These are phyloP conservation scores for Diaporthe sp. DNA, from an alignment of 2,329 filamentous ascomycete genomes.

Conservation along the genomic window DNA sequence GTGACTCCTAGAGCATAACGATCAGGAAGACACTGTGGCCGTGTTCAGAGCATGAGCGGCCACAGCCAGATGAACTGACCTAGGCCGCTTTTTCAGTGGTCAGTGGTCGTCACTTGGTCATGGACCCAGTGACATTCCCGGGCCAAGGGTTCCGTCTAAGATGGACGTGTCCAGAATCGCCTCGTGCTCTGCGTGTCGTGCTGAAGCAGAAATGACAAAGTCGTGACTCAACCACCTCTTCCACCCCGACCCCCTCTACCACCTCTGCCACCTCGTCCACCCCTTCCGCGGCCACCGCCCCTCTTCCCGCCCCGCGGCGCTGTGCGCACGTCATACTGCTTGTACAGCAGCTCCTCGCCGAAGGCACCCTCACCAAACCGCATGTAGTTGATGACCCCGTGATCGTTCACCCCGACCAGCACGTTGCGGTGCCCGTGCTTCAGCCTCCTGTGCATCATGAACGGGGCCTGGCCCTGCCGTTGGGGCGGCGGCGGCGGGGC, in stretches of 20 bases:
- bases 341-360: conserved; percentile 79
- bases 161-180: neutral
- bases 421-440: conserved; percentile 89
- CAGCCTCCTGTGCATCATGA: conserved; percentile 78
- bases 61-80: neutral
- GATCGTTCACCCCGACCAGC: conserved; percentile 88
- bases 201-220: no score
- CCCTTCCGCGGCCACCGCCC: conserved; percentile 51
- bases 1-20: neutral
- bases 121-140: neutral
- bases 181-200: neutral
- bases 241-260: conserved; percentile 55
- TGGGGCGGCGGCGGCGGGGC: conserved; percentile 73
- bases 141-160: neutral
- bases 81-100: neutral
- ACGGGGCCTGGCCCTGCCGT: conserved; percentile 54
- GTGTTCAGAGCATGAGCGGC: neutral
- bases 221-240: conserved; percentile 44
- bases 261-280: conserved; percentile 57
- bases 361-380: conserved; percentile 86
- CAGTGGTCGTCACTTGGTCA: neutral
- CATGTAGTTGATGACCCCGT: conserved; percentile 90
- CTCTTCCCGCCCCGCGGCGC: conserved; percentile 55
- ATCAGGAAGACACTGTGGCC: neutral
- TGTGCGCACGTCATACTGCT: conserved; percentile 61